A percentile compares a stretch with the other conserved stretches of the same genome.
Evolutionary conservation across 2,329 filamentous ascomycete species (phyloP).

Genomic region (Raffaelea albimanens): DNA sequence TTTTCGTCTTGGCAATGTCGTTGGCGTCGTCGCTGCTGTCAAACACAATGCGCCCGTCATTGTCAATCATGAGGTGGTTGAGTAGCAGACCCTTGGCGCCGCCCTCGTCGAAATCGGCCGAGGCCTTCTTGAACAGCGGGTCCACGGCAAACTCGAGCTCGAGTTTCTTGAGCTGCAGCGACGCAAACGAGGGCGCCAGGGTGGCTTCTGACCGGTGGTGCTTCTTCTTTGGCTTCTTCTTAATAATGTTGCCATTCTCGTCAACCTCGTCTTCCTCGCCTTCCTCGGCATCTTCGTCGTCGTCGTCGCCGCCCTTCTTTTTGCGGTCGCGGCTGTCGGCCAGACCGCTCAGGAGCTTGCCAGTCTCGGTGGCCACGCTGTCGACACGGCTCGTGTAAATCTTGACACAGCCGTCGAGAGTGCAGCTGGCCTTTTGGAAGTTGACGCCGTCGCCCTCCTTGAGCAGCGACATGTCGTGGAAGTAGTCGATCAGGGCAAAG

Average conservation of each 20-base stretch:
- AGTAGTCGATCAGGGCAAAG: slow-evolving; percentile 99
- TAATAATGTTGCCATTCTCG: slow-evolving; percentile 33
- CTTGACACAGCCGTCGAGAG: slow-evolving; percentile 94
- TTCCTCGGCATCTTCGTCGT: slow-evolving; percentile 55
- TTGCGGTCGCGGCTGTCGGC: slow-evolving; percentile 78
- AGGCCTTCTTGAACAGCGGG: slow-evolving; percentile 97
- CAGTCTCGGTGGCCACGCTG: slow-evolving; percentile 94
- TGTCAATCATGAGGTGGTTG: slow-evolving; percentile 94
- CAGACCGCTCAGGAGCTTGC: slow-evolving; percentile 84
- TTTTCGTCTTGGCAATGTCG: slow-evolving; percentile 32
- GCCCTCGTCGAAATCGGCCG: slow-evolving; percentile 95
- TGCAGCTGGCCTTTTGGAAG: slow-evolving; percentile 97
- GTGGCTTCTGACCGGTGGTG: slow-evolving; percentile 73
- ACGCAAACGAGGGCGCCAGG: slow-evolving; percentile 76
- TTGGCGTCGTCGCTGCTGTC: slow-evolving; percentile 87
- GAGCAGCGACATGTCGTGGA: slow-evolving; percentile 95
- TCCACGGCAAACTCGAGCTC: slow-evolving; percentile 95
- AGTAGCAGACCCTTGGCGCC: slow-evolving; percentile 90
- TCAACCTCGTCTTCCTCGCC: slow-evolving; percentile 49
- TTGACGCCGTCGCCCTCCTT: slow-evolving; percentile 97
- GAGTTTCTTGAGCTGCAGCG: slow-evolving; percentile 91
- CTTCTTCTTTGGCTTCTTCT: slow-evolving; percentile 65
- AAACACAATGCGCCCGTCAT: slow-evolving; percentile 87
- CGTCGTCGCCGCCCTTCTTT: slow-evolving; percentile 57
- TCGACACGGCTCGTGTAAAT: slow-evolving; percentile 98